phyloP scores from a whole-genome alignment of 768 basidiomycete species.

The Hypsizygus marmoreus region DNA sequence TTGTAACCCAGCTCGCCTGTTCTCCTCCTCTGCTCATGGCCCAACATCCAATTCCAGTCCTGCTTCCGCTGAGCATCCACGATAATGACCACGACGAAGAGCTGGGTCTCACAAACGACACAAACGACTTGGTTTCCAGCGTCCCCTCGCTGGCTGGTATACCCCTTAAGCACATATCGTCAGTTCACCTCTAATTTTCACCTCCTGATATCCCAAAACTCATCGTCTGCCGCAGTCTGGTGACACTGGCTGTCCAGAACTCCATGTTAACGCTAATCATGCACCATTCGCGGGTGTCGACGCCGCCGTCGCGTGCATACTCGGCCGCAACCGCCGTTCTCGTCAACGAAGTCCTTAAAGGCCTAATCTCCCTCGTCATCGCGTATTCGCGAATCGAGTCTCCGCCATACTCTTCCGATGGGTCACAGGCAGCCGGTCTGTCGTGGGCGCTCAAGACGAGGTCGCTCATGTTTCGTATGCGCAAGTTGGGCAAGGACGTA shows the following conservation, averaged over 20 bases:
- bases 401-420: slow-evolving; percentile 23
- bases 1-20: no score
- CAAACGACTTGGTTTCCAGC: slow-evolving; percentile 29
- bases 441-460: slow-evolving; percentile 5
- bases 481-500: slow-evolving; percentile 64
- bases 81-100: slow-evolving; percentile 43
- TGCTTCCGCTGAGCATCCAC: slow-evolving; percentile 26
- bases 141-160: slow-evolving; percentile 66
- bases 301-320: slow-evolving; percentile 74
- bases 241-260: slow-evolving; percentile 92
- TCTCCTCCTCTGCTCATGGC: slow-evolving; percentile 21
- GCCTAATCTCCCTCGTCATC: slow-evolving; percentile 81
- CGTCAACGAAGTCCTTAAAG: slow-evolving; percentile 92
- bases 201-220: not conserved
- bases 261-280: slow-evolving; percentile 89
- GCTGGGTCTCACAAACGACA: slow-evolving; percentile 39
- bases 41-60: slow-evolving; percentile 7
- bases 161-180: slow-evolving; percentile 83
- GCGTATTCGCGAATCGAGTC: slow-evolving; percentile 69
- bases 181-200: slow-evolving; percentile 29
- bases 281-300: slow-evolving; percentile 92
- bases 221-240: slow-evolving; percentile 47
- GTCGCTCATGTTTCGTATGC: slow-evolving; percentile 33
- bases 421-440: slow-evolving; percentile 26
- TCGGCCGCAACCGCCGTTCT: slow-evolving; percentile 94